Evolutionary conservation across 305 asterid genomes (phyloP).

Genomic region (Ajuga reptans): DNA sequence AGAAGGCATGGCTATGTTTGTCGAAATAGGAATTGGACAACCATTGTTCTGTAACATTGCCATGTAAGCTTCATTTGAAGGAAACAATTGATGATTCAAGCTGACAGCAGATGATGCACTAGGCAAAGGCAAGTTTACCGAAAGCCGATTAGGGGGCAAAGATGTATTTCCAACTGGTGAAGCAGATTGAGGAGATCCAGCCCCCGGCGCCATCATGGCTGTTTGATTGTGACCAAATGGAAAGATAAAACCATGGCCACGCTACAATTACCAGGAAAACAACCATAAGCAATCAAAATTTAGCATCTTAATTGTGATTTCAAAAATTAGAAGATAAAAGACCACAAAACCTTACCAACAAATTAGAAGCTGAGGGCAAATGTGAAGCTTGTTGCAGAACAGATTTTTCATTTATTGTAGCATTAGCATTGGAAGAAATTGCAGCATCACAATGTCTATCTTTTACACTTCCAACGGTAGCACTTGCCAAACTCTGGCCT

Average conservation of each 20-base stretch:
- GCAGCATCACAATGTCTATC: constrained; percentile 35
- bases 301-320: neutral
- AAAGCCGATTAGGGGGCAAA: constrained; percentile 26
- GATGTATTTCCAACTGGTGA: constrained; percentile 22
- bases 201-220: constrained; percentile 21
- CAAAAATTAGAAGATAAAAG: constrained; percentile 4
- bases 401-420: constrained; percentile 18
- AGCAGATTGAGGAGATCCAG: constrained; percentile 32
- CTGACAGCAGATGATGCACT: constrained; percentile 27
- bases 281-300: constrained; percentile 4
- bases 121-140: constrained; percentile 26
- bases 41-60: constrained; percentile 35
- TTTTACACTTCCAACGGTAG: constrained; percentile 21
- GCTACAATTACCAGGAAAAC: constrained; percentile 22
- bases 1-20: constrained; percentile 27
- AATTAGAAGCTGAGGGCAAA: constrained; percentile 33
- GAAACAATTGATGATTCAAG: constrained; percentile 25
- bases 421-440: constrained; percentile 15
- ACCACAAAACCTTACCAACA: constrained; percentile 30
- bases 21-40: constrained; percentile 30
- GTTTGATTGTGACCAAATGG: constrained; percentile 34
- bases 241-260: constrained; percentile 31
- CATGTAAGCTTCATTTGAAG: constrained; percentile 39
- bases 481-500: constrained; percentile 13
- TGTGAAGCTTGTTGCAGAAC: constrained; percentile 36